Evolutionary conservation across 202 grass and related monocot species (phyloP), one percentile per base, ranked within the genome.

Genomic region (Saccharum hybrid): DNA sequence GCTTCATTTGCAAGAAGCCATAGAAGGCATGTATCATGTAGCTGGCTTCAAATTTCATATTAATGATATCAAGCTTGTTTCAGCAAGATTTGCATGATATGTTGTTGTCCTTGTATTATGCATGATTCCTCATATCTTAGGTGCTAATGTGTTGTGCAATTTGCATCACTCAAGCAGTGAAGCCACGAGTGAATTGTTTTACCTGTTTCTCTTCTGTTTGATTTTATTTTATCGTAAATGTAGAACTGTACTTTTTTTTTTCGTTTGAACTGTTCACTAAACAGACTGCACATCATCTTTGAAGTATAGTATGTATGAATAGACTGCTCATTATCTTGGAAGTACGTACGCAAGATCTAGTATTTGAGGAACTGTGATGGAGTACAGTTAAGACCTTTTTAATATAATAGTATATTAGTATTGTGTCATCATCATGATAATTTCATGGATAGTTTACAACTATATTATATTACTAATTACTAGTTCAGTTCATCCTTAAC

Each of bases 301-400:
- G 56, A 66, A 18, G 63, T 77, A 54, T 73, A 18, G 38, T 19
- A 41, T 71, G 5, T 1, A n/a, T 54, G 16, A 54, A 46, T 46
- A 46, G 12, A 13, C 43, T 67, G 21, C 3, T 61, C 8, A 11
- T 49, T 26, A 5, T 77, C 18, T 22, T 80, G 31, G 57, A 74
- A 28, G 71, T 78, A 57, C 26, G 30, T 54, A 56, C 51, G 2
- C 51, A 8, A 8, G 51, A 49, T 4, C 39, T 46, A 75, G 11
- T 41, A 74, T 51, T 65, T 64, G 41, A 64, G 8, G 31, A 87
- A 77, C 23, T 83, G 46, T 10, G 16, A 15, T 72, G 33, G 57
- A 42, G 57, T 88, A 79, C 28, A n/a, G 10, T 75, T 46, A 71
- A 63, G 15, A 33, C 3, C 6, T 34, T 77, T 36, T 60, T 8